These are phyloP conservation scores for Cucumis variabilis DNA, from an alignment of 331 rosid species.

Conservation along the genomic window DNA sequence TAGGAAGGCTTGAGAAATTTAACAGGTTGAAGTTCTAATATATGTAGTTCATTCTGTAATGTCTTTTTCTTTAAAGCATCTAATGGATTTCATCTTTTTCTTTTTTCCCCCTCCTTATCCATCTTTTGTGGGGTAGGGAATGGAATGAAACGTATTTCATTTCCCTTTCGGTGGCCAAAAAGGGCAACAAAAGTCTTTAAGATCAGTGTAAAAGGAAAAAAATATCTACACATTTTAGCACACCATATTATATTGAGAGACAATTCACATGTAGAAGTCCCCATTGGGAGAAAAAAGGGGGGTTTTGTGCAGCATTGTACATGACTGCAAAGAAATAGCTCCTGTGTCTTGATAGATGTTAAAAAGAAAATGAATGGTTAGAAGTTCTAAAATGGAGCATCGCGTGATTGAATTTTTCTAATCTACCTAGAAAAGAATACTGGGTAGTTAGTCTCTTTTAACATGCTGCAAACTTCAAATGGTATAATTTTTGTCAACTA, in stretches of 20 bases:
- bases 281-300: constrained; percentile 6
- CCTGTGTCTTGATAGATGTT: background rate
- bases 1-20: background rate
- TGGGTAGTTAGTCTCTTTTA: no score
- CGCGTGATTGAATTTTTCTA: no score
- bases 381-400: no score
- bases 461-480: no score
- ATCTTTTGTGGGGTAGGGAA: background rate
- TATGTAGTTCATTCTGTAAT: background rate
- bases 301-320: constrained; percentile 5
- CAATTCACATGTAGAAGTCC: constrained; percentile 8
- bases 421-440: no score
- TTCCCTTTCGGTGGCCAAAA: background rate
- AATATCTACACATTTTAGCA: background rate
- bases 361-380: background rate
- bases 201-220: background rate
- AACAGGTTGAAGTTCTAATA: background rate
- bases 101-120: background rate
- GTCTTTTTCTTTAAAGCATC: no score
- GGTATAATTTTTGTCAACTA: no score
- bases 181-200: background rate
- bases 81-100: background rate
- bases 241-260: background rate
- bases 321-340: background rate
- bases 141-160: no score